A percentile compares a stretch with the other conserved stretches of the same genome.
Conservation (phyloP, 2,329 filamentous ascomycete species). For the Chaetomiaceae sp. region DNA sequence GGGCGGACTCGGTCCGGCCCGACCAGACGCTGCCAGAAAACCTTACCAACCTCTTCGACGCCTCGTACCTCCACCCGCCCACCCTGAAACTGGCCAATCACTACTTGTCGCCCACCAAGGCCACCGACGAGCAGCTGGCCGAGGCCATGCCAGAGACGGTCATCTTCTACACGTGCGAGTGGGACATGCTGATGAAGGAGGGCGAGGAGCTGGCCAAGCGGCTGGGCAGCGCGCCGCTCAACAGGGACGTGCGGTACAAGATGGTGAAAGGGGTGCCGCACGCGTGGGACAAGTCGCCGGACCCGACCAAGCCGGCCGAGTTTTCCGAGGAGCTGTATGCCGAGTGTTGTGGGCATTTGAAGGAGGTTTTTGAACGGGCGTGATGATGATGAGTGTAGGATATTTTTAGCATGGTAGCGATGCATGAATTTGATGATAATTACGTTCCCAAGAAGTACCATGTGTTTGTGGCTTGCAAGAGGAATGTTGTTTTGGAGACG, state of each 20-base stretch:
- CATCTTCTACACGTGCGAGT: constrained; percentile 58
- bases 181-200: constrained; percentile 59
- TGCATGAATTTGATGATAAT: too few species aligned
- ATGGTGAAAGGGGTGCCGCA: constrained; percentile 56
- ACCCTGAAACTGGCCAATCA: constrained; percentile 46
- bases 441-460: too few species aligned
- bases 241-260: constrained; percentile 54
- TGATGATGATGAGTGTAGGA: too few species aligned
- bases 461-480: too few species aligned
- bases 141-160: constrained; percentile 47
- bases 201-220: constrained; percentile 57
- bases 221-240: constrained; percentile 41
- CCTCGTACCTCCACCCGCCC: constrained; percentile 54
- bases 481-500: too few species aligned
- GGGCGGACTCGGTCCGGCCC: constrained; percentile 48
- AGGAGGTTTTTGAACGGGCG: constrained; percentile 35
- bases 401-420: too few species aligned
- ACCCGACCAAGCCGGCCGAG: constrained; percentile 48
- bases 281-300: constrained; percentile 63
- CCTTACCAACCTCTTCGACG: constrained; percentile 60
- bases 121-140: constrained; percentile 46
- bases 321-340: constrained; percentile 50
- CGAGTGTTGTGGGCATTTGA: constrained; percentile 48
- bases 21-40: constrained; percentile 54
- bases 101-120: constrained; percentile 54